A percentile compares a stretch with the other conserved stretches of the same genome.
phyloP scores from a whole-genome alignment of 352 stramenopile species.

The Blastocystis sp. region DNA sequence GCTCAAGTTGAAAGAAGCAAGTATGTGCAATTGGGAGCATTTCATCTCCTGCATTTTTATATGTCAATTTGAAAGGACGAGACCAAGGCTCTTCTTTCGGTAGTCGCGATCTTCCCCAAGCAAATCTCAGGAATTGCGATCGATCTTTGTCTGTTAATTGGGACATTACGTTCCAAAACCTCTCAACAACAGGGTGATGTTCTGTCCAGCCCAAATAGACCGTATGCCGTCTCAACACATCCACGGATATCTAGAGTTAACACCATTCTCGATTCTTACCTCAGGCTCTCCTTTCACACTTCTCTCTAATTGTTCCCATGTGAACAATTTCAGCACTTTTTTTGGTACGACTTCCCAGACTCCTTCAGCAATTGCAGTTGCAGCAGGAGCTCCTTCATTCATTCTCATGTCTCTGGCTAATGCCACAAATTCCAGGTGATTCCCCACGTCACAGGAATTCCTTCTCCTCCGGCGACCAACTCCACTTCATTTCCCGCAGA shows the following conservation, averaged over 20 bases:
- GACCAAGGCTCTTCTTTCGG: conserved; percentile 74
- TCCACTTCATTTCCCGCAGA: conserved; percentile 64
- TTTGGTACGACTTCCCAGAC: conserved; percentile 66
- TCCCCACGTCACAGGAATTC: conserved; percentile 67
- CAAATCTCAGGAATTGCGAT: conserved; percentile 74
- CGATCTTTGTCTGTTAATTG: conserved; percentile 68
- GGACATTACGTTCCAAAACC: conserved; percentile 69
- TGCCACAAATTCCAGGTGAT: conserved; percentile 65
- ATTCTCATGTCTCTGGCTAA: conserved; percentile 66
- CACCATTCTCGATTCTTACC: conserved; percentile 60
- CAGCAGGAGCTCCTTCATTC: conserved; percentile 67
- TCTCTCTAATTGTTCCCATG: conserved; percentile 69
- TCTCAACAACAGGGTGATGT: conserved; percentile 67
- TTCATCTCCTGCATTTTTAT: conserved; percentile 69
- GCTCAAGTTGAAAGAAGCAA: conserved; percentile 82
- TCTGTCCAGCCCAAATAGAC: conserved; percentile 67
- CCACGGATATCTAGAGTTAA: conserved; percentile 66
- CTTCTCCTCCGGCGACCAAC: conserved; percentile 61
- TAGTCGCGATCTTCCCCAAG: conserved; percentile 80
- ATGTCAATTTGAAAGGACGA: conserved; percentile 81
- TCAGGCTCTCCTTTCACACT: conserved; percentile 68
- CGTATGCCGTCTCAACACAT: conserved; percentile 69
- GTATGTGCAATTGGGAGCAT: conserved; percentile 81
- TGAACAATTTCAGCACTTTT: conserved; percentile 68
- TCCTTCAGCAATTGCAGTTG: conserved; percentile 64